These are phyloP conservation scores for Ophiostoma tasmaniense DNA, from an alignment of 2,329 filamentous ascomycete species.

Conservation along the genomic window DNA sequence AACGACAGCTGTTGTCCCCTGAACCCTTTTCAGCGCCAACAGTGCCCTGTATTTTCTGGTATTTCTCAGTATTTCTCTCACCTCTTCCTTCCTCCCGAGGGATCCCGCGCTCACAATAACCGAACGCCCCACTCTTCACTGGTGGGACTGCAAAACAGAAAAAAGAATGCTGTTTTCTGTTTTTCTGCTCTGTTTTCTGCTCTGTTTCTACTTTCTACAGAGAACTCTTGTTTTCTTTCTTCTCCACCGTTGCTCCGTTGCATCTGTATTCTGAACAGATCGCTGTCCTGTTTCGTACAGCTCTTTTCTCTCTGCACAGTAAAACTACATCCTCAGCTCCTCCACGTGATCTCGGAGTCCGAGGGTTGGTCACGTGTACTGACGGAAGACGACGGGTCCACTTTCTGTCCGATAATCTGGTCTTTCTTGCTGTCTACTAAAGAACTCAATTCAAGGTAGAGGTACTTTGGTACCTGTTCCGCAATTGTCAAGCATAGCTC, in stretches of 20 bases:
- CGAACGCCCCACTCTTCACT: constrained; percentile 16
- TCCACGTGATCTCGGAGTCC: constrained; percentile 7
- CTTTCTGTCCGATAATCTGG: constrained; percentile 1
- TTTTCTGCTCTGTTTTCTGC: background rate
- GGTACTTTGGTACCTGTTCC: background rate
- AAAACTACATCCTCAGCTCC: background rate
- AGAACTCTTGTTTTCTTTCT: background rate
- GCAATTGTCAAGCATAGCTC: background rate
- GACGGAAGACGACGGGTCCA: background rate
- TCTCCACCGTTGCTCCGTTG: background rate
- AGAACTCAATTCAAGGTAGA: background rate
- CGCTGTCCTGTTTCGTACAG: background rate
- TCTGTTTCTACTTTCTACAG: too few relatives aligned
- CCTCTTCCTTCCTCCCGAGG: constrained; percentile 21
- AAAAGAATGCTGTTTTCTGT: background rate
- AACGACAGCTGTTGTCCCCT: background rate
- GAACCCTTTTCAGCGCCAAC: background rate
- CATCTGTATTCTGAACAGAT: background rate
- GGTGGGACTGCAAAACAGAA: background rate
- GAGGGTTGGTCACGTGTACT: constrained; percentile 5
- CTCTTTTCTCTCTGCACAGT: background rate
- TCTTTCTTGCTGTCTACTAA: background rate
- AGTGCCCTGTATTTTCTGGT: background rate
- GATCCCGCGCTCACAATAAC: constrained; percentile 20
- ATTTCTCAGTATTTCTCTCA: background rate